Base-by-base conservation (phyloP, 768 basidiomycete species). In the Exidia glandulosa region DNA sequence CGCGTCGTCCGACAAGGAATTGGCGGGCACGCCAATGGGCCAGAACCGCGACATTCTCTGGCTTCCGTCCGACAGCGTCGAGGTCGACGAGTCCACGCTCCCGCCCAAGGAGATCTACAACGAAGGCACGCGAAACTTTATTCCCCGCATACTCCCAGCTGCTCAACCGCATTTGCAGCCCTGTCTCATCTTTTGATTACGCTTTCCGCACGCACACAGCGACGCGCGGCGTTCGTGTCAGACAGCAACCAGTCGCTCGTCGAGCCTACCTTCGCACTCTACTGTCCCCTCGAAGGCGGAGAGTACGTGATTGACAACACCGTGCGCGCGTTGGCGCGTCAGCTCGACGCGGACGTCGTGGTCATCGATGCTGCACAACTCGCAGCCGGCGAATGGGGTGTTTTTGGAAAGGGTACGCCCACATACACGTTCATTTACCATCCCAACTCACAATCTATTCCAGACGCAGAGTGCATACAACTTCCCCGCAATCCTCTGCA, bases 281-380 rank as follows among this genome's bases (percentile, higher is more conserved):
- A 90, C 70, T 91, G 88, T 63, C 94, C 94, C 5, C 86, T 91
- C 61, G 86, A 88, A 70, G 94, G 94, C 33, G 91, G 90, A 4
- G 86, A 91, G 62, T 85, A 88, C 69, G 79, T 94, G 27, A 77
- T 94, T 25, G 87, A 88, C 67, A 81, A 83, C 23, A 88, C 91
- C 2, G 84, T 95, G 12, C 77, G 79, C 37, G 88, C 90, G 68
- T 73, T 94, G 63, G 91, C 90, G 4, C 78, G 80, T 55, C 79
- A 80, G 58, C 83, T 85, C 2, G 82, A 80, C 30, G 81, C 91
- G 23, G 94, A 96, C 63, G 85, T 96, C 12, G 77, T 94, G 9
- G 81, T 93, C 14, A 68, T 97, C 56, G 94, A 97, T 73, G 76
- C 87, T 2, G 83, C 86, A 9, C 88, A 94, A 61, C 75, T 95